Percentiles rank a stretch among this genome's conserved stretches.
Conservation (phyloP, 2,329 filamentous ascomycete genomes). For the Parascedosporium putredinis region DNA sequence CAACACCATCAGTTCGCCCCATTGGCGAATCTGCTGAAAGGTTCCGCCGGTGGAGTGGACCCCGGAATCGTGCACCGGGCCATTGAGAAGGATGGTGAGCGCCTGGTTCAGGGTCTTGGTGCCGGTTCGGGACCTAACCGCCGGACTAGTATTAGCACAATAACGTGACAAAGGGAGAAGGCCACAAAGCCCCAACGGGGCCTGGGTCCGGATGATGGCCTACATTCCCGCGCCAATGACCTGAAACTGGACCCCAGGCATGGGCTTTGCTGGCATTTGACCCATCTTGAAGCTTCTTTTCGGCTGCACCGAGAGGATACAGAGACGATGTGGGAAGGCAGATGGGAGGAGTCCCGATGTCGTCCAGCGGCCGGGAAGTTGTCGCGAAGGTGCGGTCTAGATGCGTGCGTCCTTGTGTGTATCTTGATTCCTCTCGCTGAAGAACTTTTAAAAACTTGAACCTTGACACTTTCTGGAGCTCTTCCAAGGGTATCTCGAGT, state of each 20-base stretch:
- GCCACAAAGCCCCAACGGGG: too few species aligned
- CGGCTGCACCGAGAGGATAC: too few species aligned
- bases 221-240: conserved; percentile 26
- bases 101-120: conserved; percentile 27
- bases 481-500: too few species aligned
- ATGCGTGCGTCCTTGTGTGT: too few species aligned
- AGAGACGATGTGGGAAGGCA: too few species aligned
- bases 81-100: conserved; percentile 22
- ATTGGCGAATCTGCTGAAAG: conserved; percentile 9
- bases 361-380: not conserved
- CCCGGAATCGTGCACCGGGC: conserved; percentile 24
- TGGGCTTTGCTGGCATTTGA: conserved; percentile 20
- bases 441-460: too few species aligned
- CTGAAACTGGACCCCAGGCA: conserved; percentile 22
- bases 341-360: not conserved
- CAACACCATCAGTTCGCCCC: conserved; percentile 22
- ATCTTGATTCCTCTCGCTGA: too few species aligned
- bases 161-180: too few species aligned
- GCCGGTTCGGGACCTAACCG: conserved; percentile 22
- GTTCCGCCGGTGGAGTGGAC: conserved; percentile 17
- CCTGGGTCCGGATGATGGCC: too few species aligned
- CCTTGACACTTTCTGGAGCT: too few species aligned
- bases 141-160: too few species aligned
- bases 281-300: too few species aligned
- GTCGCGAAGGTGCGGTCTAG: not conserved